Evolutionary conservation across 2,329 filamentous ascomycete genomes (phyloP).

Genomic region (Monilinia laxa): DNA sequence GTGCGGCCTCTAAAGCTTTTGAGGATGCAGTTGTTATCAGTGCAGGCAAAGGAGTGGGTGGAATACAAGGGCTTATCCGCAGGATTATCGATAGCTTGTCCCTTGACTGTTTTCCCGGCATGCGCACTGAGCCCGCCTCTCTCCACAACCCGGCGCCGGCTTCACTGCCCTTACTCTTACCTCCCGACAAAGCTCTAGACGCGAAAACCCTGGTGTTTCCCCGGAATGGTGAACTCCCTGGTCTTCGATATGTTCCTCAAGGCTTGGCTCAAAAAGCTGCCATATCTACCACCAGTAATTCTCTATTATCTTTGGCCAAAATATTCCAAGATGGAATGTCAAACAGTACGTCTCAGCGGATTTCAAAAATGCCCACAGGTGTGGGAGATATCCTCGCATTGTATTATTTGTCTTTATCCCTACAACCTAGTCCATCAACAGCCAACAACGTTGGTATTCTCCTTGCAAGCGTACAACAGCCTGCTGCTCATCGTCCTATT

Average conservation of each 20-base stretch:
- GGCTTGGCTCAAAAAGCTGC: conserved; percentile 74
- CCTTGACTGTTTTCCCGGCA: conserved; percentile 45
- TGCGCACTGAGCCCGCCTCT: conserved; percentile 33
- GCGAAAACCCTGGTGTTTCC: conserved; percentile 84
- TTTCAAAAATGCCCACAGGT: conserved; percentile 64
- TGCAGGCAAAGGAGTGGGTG: conserved; percentile 66
- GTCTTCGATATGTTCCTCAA: conserved; percentile 69
- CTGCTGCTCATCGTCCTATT: conserved; percentile 43
- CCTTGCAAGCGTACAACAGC: conserved; percentile 88
- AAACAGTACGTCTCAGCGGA: conserved; percentile 49
- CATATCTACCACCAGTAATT: conserved; percentile 92
- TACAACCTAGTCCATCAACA: conserved; percentile 94
- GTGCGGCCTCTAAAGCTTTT: conserved; percentile 80
- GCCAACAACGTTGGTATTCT: conserved; percentile 98
- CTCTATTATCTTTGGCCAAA: conserved; percentile 88
- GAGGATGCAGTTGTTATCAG: conserved; percentile 93
- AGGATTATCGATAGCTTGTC: conserved; percentile 72
- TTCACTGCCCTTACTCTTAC: conserved; percentile 65
- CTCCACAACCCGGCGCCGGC: conserved; percentile 16
- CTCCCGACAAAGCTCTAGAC: conserved; percentile 77
- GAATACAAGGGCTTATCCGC: conserved; percentile 75
- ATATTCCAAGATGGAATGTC: conserved; percentile 97
- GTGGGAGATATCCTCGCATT: conserved; percentile 91
- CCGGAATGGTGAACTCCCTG: conserved; percentile 72
- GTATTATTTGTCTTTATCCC: conserved; percentile 90